Percentiles rank a stretch among this genome's conserved stretches.
phyloP scores from a whole-genome alignment of 192 early-diverging fungal species.

The Martensiomyces pterosporus region DNA sequence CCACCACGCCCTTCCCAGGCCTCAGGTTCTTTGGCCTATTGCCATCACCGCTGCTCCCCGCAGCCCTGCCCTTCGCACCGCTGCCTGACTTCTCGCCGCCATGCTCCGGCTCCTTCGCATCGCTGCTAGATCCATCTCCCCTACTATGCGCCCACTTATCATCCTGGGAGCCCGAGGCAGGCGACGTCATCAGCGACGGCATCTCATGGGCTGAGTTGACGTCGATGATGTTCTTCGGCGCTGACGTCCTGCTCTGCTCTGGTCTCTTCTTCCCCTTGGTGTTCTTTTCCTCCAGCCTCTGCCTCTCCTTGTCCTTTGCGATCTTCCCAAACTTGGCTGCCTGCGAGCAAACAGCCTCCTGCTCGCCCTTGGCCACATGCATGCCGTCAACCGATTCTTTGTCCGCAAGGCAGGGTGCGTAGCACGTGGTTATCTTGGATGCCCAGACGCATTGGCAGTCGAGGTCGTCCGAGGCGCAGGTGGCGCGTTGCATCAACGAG shows the following conservation, averaged over 20 bases:
- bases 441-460: conserved; percentile 51
- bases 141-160: too few relatives aligned
- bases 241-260: conserved; percentile 4
- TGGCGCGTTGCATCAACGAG: conserved; percentile 36
- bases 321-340: conserved; percentile 45
- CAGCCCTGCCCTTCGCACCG: too few relatives aligned
- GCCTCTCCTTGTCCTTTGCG: conserved; percentile 46
- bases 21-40: too few relatives aligned
- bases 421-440: conserved; percentile 28
- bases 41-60: too few relatives aligned
- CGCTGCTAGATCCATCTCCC: too few relatives aligned
- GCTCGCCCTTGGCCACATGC: conserved; percentile 36
- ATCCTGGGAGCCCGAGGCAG: too few relatives aligned
- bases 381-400: conserved; percentile 32
- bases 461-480: conserved; percentile 37
- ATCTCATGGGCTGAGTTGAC: conserved; percentile 21
- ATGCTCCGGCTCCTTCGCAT: too few relatives aligned
- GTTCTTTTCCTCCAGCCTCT: conserved; percentile 25
- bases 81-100: too few relatives aligned
- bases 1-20: too few relatives aligned
- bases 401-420: conserved; percentile 38
- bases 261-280: conserved; percentile 23
- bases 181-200: too few relatives aligned
- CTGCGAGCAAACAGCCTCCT: conserved; percentile 36
- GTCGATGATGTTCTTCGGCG: conserved; percentile 32